phyloP scores from a whole-genome alignment of 331 rosid species.

The Malus hybrid region DNA sequence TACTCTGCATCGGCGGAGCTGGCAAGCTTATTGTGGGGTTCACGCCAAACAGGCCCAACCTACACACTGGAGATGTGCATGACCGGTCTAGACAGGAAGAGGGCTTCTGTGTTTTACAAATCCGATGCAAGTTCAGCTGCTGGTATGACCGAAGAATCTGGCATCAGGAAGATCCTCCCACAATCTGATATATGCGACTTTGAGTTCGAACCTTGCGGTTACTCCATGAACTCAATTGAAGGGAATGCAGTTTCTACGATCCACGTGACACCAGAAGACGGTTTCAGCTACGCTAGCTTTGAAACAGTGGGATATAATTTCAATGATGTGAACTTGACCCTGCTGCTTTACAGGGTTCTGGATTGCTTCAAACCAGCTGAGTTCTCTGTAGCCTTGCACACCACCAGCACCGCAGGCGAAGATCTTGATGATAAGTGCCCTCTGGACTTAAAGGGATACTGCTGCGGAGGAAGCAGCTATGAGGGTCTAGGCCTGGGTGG shows the following conservation, averaged over 20 bases:
- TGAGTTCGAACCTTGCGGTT: constrained; percentile 89
- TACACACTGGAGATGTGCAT: constrained; percentile 87
- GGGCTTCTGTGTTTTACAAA: constrained; percentile 72
- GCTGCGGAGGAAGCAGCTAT: constrained; percentile 26
- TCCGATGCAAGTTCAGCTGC: constrained; percentile 39
- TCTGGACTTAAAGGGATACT: constrained; percentile 47
- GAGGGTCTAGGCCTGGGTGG: constrained; percentile 58
- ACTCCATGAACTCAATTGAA: constrained; percentile 81
- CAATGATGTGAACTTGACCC: constrained; percentile 24
- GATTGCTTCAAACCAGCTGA: constrained; percentile 64
- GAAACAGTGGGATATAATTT: constrained; percentile 68
- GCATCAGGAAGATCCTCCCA: constrained; percentile 72
- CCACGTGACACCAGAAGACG: constrained; percentile 91
- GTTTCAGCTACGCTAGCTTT: constrained; percentile 87
- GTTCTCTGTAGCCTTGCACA: constrained; percentile 70
- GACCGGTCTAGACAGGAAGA: constrained; percentile 66
- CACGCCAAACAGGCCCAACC: constrained; percentile 23
- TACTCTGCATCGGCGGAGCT: constrained; percentile 47
- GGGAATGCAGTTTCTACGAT: constrained; percentile 70
- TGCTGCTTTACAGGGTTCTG: constrained; percentile 58
- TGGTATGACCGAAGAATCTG: constrained; percentile 58
- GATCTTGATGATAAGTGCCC: constrained; percentile 26
- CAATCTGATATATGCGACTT: constrained; percentile 75
- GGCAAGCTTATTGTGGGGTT: constrained; percentile 21
- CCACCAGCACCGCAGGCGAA: constrained; percentile 21